Evolutionary conservation across 1,139 yeast species (phyloP).

Genomic region (Yamadazyma jaroonii): DNA sequence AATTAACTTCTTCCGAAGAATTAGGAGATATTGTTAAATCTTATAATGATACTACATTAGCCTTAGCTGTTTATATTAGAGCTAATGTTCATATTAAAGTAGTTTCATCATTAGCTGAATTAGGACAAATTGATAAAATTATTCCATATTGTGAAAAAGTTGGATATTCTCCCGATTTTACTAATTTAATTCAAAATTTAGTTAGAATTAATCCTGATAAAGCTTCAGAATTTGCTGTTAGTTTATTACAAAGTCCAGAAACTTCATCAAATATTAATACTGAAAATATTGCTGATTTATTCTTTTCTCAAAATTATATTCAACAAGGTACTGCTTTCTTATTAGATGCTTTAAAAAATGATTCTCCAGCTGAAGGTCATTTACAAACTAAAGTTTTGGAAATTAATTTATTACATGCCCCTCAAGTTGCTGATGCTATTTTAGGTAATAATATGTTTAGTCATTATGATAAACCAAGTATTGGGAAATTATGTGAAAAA

Average conservation of each 20-base stretch:
- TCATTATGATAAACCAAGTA: conserved; percentile 90
- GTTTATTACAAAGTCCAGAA: conserved; percentile 64
- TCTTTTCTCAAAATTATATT: conserved; percentile 88
- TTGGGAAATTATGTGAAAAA: conserved; percentile 90
- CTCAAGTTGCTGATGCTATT: conserved; percentile 99
- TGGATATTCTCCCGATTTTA: conserved; percentile 84
- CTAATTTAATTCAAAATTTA: conserved; percentile 85
- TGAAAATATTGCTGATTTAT: conserved; percentile 88
- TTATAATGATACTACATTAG: conserved; percentile 72
- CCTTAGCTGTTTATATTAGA: conserved; percentile 87
- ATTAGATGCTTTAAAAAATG: conserved; percentile 91
- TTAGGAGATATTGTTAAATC: conserved; percentile 95
- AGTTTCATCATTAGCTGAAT: conserved; percentile 87
- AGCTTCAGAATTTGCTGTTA: conserved; percentile 95
- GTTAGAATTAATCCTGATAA: conserved; percentile 94
- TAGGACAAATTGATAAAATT: conserved; percentile 95
- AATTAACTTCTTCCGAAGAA: conserved; percentile 91
- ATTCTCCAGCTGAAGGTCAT: conserved; percentile 93
- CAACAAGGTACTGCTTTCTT: conserved; percentile 99
- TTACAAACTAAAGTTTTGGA: conserved; percentile 93
- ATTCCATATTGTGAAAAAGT: conserved; percentile 91
- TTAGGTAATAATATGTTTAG: conserved; percentile 94
- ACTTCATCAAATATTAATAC: conserved; percentile 57
- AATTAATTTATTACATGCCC: conserved; percentile 91
- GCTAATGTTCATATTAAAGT: conserved; percentile 87